Evolutionary conservation across 164 flowering plant species (phyloP).

Genomic region (Vitis rotundifolia): DNA sequence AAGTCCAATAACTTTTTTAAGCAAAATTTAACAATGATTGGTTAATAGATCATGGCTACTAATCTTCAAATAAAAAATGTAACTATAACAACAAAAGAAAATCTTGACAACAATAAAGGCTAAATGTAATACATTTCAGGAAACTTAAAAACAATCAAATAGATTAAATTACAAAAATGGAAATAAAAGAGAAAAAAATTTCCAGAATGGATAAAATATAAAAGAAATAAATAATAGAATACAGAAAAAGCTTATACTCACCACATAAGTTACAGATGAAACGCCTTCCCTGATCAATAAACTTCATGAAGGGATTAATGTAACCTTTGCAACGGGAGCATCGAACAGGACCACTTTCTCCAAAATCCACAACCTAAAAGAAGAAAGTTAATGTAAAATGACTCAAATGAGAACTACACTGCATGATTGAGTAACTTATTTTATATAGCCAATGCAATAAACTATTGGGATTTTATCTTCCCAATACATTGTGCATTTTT

Average conservation of each 20-base stretch:
- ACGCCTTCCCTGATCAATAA: constrained; percentile 91
- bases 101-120: neutral
- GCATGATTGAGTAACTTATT: neutral
- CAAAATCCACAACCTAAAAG: constrained; percentile 90
- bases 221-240: neutral
- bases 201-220: neutral
- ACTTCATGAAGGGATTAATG: constrained; percentile 95
- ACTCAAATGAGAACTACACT: neutral
- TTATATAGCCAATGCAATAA: neutral
- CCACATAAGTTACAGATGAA: constrained; percentile 98
- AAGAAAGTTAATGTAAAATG: neutral
- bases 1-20: neutral
- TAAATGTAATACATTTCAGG: neutral
- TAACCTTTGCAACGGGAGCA: constrained; percentile 99
- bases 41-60: neutral
- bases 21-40: neutral
- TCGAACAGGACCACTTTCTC: constrained; percentile 95
- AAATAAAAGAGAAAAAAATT: neutral
- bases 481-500: too few relatives aligned
- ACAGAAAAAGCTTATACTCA: constrained; percentile 31
- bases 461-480: neutral
- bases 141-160: neutral
- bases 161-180: neutral
- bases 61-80: neutral
- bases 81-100: neutral